Evolutionary conservation across 768 basidiomycete species (phyloP).

Genomic region (Rhizopogon vesiculosus): DNA sequence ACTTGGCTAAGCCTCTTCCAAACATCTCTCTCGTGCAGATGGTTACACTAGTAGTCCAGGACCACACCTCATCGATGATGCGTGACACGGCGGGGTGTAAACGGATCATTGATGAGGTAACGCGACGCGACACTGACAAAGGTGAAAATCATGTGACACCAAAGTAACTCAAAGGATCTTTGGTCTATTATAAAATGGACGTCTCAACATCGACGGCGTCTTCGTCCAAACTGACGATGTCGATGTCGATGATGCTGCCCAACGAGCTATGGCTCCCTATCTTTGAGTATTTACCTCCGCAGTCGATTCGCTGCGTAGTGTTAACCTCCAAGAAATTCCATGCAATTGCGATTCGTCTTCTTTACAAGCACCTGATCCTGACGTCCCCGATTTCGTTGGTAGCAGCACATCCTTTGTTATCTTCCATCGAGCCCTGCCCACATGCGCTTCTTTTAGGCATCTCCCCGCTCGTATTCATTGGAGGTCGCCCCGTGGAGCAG

Average conservation of each 20-base stretch:
- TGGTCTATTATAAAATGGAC: no score
- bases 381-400: slow-evolving; percentile 21
- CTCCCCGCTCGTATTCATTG: slow-evolving; percentile 13
- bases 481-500: slow-evolving; percentile 21
- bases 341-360: slow-evolving; percentile 20
- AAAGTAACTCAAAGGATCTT: no score
- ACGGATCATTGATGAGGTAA: no score
- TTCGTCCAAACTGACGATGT: no score
- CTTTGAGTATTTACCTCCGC: slow-evolving; percentile 27
- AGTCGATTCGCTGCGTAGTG: slow-evolving; percentile 28
- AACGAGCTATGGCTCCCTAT: slow-evolving; percentile 35
- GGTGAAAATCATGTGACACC: no score
- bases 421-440: slow-evolving; percentile 3
- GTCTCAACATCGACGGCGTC: no score
- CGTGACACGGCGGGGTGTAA: no score
- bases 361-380: slow-evolving; percentile 34
- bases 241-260: slow-evolving; percentile 16
- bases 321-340: slow-evolving; percentile 27
- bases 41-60: no score
- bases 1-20: no score
- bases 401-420: slow-evolving; percentile 11
- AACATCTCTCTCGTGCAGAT: no score
- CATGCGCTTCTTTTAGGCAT: slow-evolving; percentile 23
- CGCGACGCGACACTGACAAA: no score
- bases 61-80: no score